Evolutionary conservation across 2,329 filamentous ascomycete genomes (phyloP).

Genomic region (Pseudogymnoascus sp.): DNA sequence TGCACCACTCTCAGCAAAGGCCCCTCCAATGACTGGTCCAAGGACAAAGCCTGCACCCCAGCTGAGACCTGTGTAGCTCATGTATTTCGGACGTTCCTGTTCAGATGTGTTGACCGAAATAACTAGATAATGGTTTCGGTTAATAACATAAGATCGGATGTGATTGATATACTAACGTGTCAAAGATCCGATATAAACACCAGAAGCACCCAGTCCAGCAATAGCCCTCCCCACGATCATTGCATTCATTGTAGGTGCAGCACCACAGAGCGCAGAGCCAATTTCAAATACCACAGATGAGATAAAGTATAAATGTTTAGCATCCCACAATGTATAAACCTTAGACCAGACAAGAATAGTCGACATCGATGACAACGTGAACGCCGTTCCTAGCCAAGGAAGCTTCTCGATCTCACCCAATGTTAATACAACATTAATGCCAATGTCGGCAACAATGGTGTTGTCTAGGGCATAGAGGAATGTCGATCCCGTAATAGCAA

Average conservation of each 20-base stretch:
- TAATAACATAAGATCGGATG: neutral
- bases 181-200: neutral
- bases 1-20: conserved; percentile 26
- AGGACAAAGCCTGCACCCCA: neutral
- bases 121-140: neutral
- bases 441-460: conserved; percentile 20
- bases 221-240: neutral
- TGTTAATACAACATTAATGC: conserved; percentile 18
- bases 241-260: neutral
- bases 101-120: too few species aligned
- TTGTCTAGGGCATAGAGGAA: conserved; percentile 16
- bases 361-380: conserved; percentile 20
- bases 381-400: conserved; percentile 23
- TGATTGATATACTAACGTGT: neutral
- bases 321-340: neutral
- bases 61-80: neutral
- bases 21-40: conserved; percentile 19
- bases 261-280: neutral
- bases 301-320: too few species aligned
- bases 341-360: neutral
- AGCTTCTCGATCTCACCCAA: conserved; percentile 23
- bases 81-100: neutral
- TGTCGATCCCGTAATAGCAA: conserved; percentile 11
- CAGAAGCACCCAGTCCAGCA: neutral
- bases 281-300: conserved; percentile 1